Evolutionary conservation across 2,329 filamentous ascomycete genomes (phyloP).

Genomic region (Zasmidium cellare): DNA sequence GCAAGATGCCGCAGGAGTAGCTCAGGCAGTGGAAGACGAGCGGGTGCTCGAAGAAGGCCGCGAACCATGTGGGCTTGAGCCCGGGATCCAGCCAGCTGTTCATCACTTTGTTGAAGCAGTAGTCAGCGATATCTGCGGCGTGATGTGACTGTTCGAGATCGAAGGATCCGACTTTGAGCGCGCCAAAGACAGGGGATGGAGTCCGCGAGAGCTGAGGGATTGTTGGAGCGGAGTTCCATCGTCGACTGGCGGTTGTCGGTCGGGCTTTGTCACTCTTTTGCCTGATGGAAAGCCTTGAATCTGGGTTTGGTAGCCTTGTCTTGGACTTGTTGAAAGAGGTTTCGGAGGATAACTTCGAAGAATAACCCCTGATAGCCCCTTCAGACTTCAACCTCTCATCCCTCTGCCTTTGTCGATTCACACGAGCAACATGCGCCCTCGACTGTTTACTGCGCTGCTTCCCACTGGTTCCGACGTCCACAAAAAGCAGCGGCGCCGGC

Average conservation of each 20-base stretch:
- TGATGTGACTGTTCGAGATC: slow-evolving; percentile 3
- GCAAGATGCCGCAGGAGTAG: slow-evolving; percentile 11
- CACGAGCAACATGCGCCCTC: slow-evolving; percentile 17
- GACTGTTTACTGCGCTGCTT: slow-evolving; percentile 14
- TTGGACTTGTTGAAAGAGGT: background rate
- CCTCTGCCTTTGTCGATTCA: slow-evolving; percentile 15
- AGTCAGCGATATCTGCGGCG: slow-evolving; percentile 13
- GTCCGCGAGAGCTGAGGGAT: slow-evolving; percentile 3
- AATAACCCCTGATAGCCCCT: background rate
- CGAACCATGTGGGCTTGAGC: slow-evolving; percentile 10
- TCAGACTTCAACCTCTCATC: background rate
- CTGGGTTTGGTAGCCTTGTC: background rate
- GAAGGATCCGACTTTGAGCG: slow-evolving; percentile 7
- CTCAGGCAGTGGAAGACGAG: slow-evolving; percentile 14
- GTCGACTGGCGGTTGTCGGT: background rate
- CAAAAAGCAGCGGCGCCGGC: slow-evolving; percentile 9
- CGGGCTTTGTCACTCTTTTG: background rate
- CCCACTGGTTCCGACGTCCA: slow-evolving; percentile 9
- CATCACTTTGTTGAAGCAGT: slow-evolving; percentile 12
- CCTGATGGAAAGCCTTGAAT: background rate
- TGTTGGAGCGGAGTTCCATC: background rate
- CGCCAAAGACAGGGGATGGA: slow-evolving; percentile 14
- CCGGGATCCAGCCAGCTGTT: slow-evolving; percentile 7
- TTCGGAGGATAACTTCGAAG: background rate
- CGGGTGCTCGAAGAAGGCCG: slow-evolving; percentile 14